A percentile compares a stretch with the other conserved stretches of the same genome.
Evolutionary conservation across 2,329 filamentous ascomycete species (phyloP).

Genomic region (Microascus cirrosus): DNA sequence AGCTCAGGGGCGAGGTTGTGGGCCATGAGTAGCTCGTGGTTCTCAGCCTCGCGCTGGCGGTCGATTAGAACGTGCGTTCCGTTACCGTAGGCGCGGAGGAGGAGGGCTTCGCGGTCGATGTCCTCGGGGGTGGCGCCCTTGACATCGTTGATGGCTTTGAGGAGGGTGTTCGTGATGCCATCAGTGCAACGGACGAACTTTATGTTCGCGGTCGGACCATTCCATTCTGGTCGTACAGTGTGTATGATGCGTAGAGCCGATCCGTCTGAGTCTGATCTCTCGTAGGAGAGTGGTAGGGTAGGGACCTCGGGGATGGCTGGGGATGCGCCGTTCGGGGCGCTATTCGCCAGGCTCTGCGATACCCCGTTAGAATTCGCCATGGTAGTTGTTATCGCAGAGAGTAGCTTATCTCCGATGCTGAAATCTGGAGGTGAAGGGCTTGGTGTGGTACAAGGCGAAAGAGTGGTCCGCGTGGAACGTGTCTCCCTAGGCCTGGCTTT

Average conservation of each 20-base stretch:
- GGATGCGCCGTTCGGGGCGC: slow-evolving; percentile 2
- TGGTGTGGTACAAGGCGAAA: background rate
- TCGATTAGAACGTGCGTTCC: slow-evolving; percentile 94
- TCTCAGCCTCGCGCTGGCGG: slow-evolving; percentile 69
- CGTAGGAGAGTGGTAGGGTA: slow-evolving; percentile 68
- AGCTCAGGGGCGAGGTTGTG: slow-evolving; percentile 76
- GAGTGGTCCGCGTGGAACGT: background rate
- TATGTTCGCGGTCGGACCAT: slow-evolving; percentile 58
- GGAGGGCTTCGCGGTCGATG: slow-evolving; percentile 72
- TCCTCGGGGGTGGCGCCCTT: slow-evolving; percentile 58
- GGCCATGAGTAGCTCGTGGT: slow-evolving; percentile 78
- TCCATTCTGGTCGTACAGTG: slow-evolving; percentile 76
- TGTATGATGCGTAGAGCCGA: slow-evolving; percentile 74
- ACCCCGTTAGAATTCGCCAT: background rate
- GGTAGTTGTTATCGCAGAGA: background rate
- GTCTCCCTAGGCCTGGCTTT: background rate
- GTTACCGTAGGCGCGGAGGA: slow-evolving; percentile 88
- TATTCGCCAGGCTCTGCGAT: background rate
- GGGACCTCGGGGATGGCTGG: slow-evolving; percentile 32
- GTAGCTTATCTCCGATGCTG: background rate
- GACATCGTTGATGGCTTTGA: slow-evolving; percentile 63
- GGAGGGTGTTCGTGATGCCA: slow-evolving; percentile 90
- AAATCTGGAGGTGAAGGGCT: background rate
- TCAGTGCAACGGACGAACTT: slow-evolving; percentile 90
- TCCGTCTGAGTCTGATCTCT: slow-evolving; percentile 61